phyloP scores from a whole-genome alignment of 2,329 filamentous ascomycete species.

The Aspergillus sclerotialis region DNA sequence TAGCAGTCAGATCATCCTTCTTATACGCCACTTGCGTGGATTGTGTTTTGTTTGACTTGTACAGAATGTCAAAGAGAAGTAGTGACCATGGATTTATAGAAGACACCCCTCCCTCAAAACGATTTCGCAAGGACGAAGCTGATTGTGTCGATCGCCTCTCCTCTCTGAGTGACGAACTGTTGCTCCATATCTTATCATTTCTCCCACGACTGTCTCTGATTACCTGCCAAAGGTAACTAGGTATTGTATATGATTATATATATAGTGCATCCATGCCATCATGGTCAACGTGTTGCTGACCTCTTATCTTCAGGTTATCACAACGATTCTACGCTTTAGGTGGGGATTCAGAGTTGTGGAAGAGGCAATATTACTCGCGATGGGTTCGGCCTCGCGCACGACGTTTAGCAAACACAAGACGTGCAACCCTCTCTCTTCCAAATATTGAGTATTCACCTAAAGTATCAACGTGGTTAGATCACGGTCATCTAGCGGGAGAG shows the following conservation, averaged over 20 bases:
- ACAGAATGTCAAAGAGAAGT: constrained; percentile 29
- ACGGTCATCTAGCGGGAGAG: constrained; percentile 49
- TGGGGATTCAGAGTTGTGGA: constrained; percentile 84
- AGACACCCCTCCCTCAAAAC: constrained; percentile 36
- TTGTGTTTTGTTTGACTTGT: neutral
- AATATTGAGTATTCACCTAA: constrained; percentile 48
- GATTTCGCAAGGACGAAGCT: constrained; percentile 25
- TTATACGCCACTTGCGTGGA: no score
- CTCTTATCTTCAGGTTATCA: constrained; percentile 42
- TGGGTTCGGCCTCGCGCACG: constrained; percentile 78
- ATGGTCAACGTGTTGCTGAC: constrained; percentile 1
- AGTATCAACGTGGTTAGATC: constrained; percentile 55
- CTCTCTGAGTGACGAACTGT: constrained; percentile 74
- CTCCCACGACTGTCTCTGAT: constrained; percentile 65
- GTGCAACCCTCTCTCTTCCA: constrained; percentile 27
- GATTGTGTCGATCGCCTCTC: constrained; percentile 56
- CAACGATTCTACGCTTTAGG: constrained; percentile 66
- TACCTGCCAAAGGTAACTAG: constrained; percentile 49
- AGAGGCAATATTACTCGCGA: constrained; percentile 74
- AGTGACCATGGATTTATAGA: constrained; percentile 11
- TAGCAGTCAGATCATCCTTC: no score
- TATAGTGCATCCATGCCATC: neutral
- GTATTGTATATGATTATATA: neutral
- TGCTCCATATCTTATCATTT: constrained; percentile 74
- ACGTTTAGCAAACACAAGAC: constrained; percentile 62